Evolutionary conservation across 139 green algal species (phyloP), one percentile per base, ranked within the genome.

Genomic region (Coelastrella sp.): DNA sequence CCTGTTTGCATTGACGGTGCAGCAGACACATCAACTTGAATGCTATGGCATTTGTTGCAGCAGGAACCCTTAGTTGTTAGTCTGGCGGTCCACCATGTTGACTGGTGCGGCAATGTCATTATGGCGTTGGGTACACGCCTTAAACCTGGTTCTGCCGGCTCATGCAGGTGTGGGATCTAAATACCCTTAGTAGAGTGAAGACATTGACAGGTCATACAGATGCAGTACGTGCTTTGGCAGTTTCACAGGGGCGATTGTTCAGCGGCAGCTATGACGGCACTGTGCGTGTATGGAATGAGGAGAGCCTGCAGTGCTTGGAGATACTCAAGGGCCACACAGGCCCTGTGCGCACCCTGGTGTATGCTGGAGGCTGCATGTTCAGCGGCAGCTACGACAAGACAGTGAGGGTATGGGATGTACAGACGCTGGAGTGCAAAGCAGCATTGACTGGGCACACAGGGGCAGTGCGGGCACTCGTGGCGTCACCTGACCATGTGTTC

Each of bases 331-430:
- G 97, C 6, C 97, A 99, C 93, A 96, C 89, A 7, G 97, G 96
- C 9, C 96, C 97, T 1, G 97, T 99, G 72, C 94, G 97, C 82
- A 98, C 96, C 61, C 95, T 99, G 20, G 95, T 97, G 22, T 92
- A 94, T 91, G 96, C 93, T n/a, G 87, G 82, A 35, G 91, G 79
- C 49, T 94, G 80, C 89, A 96, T 99, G 81, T 98, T 99, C 91
- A 95, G 76, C 35, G 97, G 97, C 63, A 96, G 92, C 14, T 99
- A 98, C 84, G 97, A 99, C 93, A 97, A 97, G 85, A 98, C 95
- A 22, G 96, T 98, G 85, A 92, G 96, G n/a, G 97, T 98, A 49
- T 98, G 97, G 97, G 94, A 98, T 84, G 92, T 95, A 63, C 17
- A 85, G 49, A 96, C 92, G 20, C 89, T 96, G n/a, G 87, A 94